Percentiles rank a stretch among this genome's conserved stretches.
Evolutionary conservation across 768 basidiomycete genomes (phyloP).

Genomic region (Lyophyllum atratum): DNA sequence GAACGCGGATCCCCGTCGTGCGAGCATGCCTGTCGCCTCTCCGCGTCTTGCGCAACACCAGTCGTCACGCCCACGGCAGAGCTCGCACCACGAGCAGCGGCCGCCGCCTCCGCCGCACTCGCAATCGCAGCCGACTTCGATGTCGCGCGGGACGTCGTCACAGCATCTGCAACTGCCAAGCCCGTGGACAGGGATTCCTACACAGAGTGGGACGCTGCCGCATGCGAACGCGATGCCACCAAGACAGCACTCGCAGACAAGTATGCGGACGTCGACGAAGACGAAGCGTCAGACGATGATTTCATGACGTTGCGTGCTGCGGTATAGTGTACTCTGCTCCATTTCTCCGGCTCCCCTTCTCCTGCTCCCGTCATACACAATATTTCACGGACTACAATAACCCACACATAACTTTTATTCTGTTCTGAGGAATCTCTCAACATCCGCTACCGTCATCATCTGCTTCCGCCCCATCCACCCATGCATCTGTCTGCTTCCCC

Average conservation of each 20-base stretch:
- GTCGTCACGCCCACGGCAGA: constrained; percentile 9
- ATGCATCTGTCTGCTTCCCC: background rate
- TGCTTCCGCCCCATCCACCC: background rate
- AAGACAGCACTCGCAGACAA: constrained; percentile 4
- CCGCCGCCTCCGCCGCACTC: constrained; percentile 23
- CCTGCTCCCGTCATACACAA: background rate
- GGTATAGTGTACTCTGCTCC: background rate
- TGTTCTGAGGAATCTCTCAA: background rate
- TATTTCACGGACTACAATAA: constrained; percentile 9
- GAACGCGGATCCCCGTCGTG: constrained; percentile 18
- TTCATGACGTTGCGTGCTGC: constrained; percentile 1
- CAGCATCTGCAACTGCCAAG: constrained; percentile 33
- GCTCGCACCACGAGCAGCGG: constrained; percentile 12
- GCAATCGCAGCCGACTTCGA: constrained; percentile 25
- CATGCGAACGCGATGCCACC: constrained; percentile 12
- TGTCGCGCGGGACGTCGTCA: constrained; percentile 22
- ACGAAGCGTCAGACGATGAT: constrained; percentile 13
- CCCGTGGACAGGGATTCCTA: constrained; percentile 46
- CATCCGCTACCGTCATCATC: background rate
- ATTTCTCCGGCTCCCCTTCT: background rate
- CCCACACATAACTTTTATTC: background rate
- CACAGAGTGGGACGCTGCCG: constrained; percentile 30
- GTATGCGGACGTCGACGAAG: constrained; percentile 11
- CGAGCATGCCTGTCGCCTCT: constrained; percentile 21
- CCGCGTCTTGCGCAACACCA: constrained; percentile 7